Percentiles rank a stretch among this genome's conserved stretches.
Evolutionary conservation across 1,139 yeast genomes (phyloP).

Genomic region (Wickerhamomyces sp.): DNA sequence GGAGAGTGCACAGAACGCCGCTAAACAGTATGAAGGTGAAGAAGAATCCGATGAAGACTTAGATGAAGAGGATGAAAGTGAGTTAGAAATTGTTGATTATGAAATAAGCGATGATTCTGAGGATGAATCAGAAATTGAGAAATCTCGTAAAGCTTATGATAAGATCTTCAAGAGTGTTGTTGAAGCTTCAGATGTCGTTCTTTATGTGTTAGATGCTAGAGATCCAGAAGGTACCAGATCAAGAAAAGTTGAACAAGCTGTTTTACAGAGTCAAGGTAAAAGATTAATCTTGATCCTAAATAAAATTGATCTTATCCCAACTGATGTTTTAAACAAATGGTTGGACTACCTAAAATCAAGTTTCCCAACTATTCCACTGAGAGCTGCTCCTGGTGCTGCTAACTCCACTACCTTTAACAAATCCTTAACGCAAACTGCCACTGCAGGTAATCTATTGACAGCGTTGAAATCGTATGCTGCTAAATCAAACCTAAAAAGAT

Average conservation of each 20-base stretch:
- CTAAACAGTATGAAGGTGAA: constrained; percentile 64
- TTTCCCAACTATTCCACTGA: constrained; percentile 90
- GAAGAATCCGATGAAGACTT: constrained; percentile 33
- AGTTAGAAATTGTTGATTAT: constrained; percentile 47
- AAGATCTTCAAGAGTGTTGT: constrained; percentile 80
- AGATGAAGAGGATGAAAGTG: constrained; percentile 34
- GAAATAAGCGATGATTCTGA: constrained; percentile 46
- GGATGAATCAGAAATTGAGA: constrained; percentile 53
- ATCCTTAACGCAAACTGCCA: constrained; percentile 65
- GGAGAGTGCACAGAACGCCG: constrained; percentile 86
- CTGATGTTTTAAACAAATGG: constrained; percentile 82
- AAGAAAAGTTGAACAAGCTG: constrained; percentile 84
- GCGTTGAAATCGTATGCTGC: constrained; percentile 84
- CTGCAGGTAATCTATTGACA: constrained; percentile 71
- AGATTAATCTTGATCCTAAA: constrained; percentile 81
- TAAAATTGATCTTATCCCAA: constrained; percentile 90
- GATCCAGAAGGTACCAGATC: constrained; percentile 97
- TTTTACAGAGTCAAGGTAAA: constrained; percentile 74
- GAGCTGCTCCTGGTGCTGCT: constrained; percentile 59
- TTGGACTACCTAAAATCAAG: constrained; percentile 68
- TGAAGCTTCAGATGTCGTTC: constrained; percentile 83
- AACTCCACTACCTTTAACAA: constrained; percentile 70
- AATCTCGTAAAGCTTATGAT: constrained; percentile 90
- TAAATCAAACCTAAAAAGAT: constrained; percentile 79
- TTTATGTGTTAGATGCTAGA: constrained; percentile 93